Evolutionary conservation across 352 stramenopile genomes (phyloP).

Genomic region (Blastocystis hominis): DNA sequence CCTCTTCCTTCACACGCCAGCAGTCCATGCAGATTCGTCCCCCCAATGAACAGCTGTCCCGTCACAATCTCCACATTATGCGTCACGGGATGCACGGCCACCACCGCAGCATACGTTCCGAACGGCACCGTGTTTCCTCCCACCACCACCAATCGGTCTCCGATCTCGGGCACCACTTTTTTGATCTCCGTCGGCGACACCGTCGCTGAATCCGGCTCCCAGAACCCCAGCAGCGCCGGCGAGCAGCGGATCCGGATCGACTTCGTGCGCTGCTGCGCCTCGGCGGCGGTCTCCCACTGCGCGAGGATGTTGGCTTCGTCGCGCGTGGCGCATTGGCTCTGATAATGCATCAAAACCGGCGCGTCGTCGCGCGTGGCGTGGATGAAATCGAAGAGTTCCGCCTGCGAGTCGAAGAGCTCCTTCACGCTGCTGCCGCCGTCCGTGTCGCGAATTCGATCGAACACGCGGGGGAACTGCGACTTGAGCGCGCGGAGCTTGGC

Average conservation of each 20-base stretch:
- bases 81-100: constrained; percentile 86
- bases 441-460: constrained; percentile 74
- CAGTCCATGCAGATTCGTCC: constrained; percentile 82
- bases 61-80: constrained; percentile 95
- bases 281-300: neutral
- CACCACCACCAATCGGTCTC: constrained; percentile 93
- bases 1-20: constrained; percentile 8
- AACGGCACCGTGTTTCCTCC: constrained; percentile 85
- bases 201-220: neutral
- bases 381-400: constrained; percentile 69
- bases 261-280: neutral
- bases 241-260: neutral
- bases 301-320: neutral
- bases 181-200: neutral
- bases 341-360: constrained; percentile 49
- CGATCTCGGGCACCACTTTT: constrained; percentile 70
- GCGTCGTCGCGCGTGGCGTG: neutral
- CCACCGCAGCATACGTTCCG: constrained; percentile 87
- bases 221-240: neutral
- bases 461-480: constrained; percentile 81
- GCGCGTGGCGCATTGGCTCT: neutral
- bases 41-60: constrained; percentile 84
- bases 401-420: constrained; percentile 81
- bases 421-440: constrained; percentile 73
- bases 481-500: constrained; percentile 82